These are phyloP conservation scores for Crithidia brevicula DNA, from an alignment of 208 protist species.

Conservation along the genomic window DNA sequence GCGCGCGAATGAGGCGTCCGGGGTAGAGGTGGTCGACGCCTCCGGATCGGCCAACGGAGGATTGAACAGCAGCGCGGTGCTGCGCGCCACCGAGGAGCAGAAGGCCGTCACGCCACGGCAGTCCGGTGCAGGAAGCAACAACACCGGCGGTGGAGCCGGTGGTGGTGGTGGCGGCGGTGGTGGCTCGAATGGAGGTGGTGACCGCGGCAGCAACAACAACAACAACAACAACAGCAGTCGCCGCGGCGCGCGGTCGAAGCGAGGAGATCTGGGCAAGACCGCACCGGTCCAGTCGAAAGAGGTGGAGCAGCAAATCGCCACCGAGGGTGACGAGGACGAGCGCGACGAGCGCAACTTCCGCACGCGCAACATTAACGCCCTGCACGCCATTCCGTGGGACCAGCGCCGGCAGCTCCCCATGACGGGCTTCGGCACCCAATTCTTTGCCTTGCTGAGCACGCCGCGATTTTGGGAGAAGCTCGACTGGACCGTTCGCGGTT, in stretches of 20 bases:
- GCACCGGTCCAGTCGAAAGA: conserved; percentile 24
- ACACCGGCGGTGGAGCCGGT: conserved; percentile 25
- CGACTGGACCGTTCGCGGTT: conserved; percentile 85
- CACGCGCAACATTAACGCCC: conserved; percentile 64
- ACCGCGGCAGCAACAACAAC: neutral
- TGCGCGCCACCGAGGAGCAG: conserved; percentile 18
- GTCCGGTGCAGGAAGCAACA: neutral
- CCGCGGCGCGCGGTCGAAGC: conserved; percentile 2
- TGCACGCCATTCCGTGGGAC: conserved; percentile 92
- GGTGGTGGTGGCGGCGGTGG: conserved; percentile 40
- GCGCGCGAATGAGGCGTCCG: conserved; percentile 21
- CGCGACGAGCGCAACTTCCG: conserved; percentile 71
- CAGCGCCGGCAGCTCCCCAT: conserved; percentile 79
- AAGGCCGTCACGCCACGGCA: conserved; percentile 8
- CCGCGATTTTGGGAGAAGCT: conserved; percentile 92
- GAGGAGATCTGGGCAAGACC: conserved; percentile 15
- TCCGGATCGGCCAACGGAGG: conserved; percentile 1
- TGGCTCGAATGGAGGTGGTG: conserved; percentile 28
- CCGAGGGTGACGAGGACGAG: conserved; percentile 67
- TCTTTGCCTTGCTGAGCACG: conserved; percentile 78
- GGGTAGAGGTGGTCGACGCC: conserved; percentile 1
- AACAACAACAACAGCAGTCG: neutral
- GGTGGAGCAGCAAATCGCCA: conserved; percentile 29
- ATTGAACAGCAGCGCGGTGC: conserved; percentile 12
- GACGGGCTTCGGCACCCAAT: conserved; percentile 80